These are phyloP conservation scores for Symbiodinium pilosum DNA, from an alignment of 73 alveolate species.

Conservation along the genomic window DNA sequence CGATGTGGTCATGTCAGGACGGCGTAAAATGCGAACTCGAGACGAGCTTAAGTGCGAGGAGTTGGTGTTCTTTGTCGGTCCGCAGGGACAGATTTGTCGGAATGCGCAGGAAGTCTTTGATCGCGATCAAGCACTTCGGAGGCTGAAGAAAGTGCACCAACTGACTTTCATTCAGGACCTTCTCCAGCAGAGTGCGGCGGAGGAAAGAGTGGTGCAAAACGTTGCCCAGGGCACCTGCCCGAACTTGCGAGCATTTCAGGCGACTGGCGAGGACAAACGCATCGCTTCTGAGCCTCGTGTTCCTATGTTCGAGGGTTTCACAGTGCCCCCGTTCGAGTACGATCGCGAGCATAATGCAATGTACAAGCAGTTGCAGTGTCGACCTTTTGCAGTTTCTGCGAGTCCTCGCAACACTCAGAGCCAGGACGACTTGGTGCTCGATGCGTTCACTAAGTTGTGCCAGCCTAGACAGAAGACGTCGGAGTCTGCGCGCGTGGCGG, in stretches of 20 bases:
- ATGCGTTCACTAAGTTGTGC: too few relatives aligned
- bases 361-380: constrained; percentile 67
- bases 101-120: background rate
- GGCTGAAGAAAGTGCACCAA: background rate
- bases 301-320: constrained; percentile 65
- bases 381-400: too few relatives aligned
- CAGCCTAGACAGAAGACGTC: too few relatives aligned
- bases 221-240: background rate
- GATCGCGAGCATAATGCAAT: constrained; percentile 45
- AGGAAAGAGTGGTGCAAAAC: background rate
- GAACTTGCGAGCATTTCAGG: background rate
- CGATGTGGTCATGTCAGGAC: background rate
- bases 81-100: background rate
- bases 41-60: background rate
- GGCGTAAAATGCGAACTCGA: background rate
- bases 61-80: background rate
- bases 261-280: background rate
- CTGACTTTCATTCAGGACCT: background rate
- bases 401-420: too few relatives aligned
- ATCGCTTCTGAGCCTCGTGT: constrained; percentile 37
- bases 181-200: background rate
- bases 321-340: constrained; percentile 13
- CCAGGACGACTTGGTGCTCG: background rate
- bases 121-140: background rate
- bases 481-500: too few relatives aligned